Evolutionary conservation across 129 eudicot genomes (phyloP).

Genomic region (Apium graveolens): DNA sequence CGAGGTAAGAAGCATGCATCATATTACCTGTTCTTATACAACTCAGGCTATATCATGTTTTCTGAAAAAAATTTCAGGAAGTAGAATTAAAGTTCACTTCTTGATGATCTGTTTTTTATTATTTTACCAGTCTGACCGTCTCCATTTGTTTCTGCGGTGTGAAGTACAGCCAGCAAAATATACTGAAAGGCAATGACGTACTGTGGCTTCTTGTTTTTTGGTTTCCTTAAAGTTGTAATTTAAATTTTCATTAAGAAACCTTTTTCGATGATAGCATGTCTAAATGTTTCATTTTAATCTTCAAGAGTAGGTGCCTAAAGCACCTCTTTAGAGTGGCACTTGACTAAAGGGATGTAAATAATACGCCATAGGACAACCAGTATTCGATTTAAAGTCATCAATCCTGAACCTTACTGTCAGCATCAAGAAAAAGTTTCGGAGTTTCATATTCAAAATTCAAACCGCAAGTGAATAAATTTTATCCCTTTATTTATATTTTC

Average conservation of each 20-base stretch:
- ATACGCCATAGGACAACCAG: not conserved
- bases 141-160: not conserved
- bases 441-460: not conserved
- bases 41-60: not conserved
- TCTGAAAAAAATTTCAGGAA: not conserved
- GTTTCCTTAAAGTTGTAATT: not conserved
- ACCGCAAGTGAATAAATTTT: not conserved
- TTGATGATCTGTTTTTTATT: not conserved
- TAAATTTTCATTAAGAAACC: not conserved
- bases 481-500: not conserved
- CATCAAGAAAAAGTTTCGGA: not conserved
- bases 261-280: not conserved
- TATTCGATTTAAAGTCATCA: not conserved
- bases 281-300: not conserved
- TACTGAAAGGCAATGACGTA: not conserved
- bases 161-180: not conserved
- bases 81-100: not conserved
- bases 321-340: not conserved
- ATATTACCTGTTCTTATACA: not conserved
- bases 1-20: not conserved
- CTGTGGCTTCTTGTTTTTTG: not conserved
- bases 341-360: not conserved
- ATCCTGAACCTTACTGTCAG: not conserved
- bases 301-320: not conserved
- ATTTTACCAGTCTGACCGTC: not conserved